These are phyloP conservation scores for Calonectria multiphialidica DNA, from an alignment of 2,329 filamentous ascomycete genomes.

Conservation along the genomic window DNA sequence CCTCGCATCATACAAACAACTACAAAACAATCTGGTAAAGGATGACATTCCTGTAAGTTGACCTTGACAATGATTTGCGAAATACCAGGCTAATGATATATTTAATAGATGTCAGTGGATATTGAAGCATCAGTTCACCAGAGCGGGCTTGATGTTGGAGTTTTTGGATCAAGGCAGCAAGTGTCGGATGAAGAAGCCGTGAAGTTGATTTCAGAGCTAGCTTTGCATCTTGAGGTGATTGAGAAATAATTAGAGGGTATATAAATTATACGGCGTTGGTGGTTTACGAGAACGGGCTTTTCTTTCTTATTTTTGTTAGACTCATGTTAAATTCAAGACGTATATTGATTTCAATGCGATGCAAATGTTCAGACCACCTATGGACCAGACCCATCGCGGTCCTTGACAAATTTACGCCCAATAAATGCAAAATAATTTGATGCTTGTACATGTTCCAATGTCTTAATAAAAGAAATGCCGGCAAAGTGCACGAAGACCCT, in stretches of 20 bases:
- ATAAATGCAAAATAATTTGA: background rate
- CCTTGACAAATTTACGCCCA: background rate
- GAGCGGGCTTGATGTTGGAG: constrained; percentile 51
- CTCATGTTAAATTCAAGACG: background rate
- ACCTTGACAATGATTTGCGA: too few species aligned
- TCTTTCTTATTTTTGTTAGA: background rate
- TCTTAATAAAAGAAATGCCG: background rate
- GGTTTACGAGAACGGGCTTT: background rate
- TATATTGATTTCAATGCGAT: constrained; percentile 12
- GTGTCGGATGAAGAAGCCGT: constrained; percentile 43
- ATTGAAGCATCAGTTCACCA: constrained; percentile 53
- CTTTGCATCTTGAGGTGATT: constrained; percentile 29
- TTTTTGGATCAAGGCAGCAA: constrained; percentile 51
- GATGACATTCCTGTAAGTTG: constrained; percentile 46
- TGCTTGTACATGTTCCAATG: background rate
- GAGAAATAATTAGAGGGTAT: background rate
- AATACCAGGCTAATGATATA: constrained; percentile 13
- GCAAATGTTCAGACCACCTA: background rate
- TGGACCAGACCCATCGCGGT: background rate
- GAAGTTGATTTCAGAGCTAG: constrained; percentile 42
- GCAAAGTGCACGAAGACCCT: background rate
- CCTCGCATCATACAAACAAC: constrained; percentile 21
- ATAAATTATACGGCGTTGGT: constrained; percentile 8
- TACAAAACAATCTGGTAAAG: constrained; percentile 39
- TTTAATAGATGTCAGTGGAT: constrained; percentile 53